Evolutionary conservation across 129 eudicot genomes (phyloP).

Genomic region (Flaveria robusta): DNA sequence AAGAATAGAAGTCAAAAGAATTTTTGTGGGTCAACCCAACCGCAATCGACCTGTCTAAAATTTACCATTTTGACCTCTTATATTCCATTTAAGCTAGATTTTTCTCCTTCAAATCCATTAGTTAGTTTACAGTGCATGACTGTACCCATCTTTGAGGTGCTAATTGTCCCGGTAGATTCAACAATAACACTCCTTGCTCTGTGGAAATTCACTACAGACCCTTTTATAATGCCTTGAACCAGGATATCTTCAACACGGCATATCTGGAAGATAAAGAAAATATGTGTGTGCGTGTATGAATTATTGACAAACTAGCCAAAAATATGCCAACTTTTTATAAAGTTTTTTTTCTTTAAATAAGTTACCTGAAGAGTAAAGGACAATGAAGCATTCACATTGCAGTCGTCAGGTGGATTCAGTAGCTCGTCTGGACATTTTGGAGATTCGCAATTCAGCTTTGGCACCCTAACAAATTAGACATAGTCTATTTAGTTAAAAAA

Average conservation of each 20-base stretch:
- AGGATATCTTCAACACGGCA: conserved; percentile 98
- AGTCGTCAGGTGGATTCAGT: conserved; percentile 98
- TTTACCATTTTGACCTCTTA: conserved; percentile 1
- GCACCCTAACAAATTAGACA: conserved; percentile 53
- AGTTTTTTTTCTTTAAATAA: background rate
- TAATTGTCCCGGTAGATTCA: conserved; percentile 67
- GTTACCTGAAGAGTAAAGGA: conserved; percentile 94
- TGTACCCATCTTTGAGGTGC: conserved; percentile 90
- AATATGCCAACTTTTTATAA: background rate
- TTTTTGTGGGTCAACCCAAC: background rate
- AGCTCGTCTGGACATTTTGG: conserved; percentile 77
- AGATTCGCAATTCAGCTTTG: conserved; percentile 68
- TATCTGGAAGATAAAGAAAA: conserved; percentile 49
- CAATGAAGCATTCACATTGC: conserved; percentile 91
- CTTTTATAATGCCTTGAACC: conserved; percentile 84
- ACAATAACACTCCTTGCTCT: conserved; percentile 81
- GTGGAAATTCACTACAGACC: conserved; percentile 90
- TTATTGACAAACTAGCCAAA: background rate
- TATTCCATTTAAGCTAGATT: background rate
- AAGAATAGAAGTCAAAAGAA: background rate
- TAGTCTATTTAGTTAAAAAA: background rate
- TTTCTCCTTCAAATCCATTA: conserved; percentile 16
- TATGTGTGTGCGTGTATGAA: background rate
- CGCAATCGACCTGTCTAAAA: background rate
- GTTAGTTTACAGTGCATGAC: conserved; percentile 19